Percentiles rank a stretch among this genome's conserved stretches.
phyloP scores from a whole-genome alignment of 768 basidiomycete species.

The Cyathus striatus region DNA sequence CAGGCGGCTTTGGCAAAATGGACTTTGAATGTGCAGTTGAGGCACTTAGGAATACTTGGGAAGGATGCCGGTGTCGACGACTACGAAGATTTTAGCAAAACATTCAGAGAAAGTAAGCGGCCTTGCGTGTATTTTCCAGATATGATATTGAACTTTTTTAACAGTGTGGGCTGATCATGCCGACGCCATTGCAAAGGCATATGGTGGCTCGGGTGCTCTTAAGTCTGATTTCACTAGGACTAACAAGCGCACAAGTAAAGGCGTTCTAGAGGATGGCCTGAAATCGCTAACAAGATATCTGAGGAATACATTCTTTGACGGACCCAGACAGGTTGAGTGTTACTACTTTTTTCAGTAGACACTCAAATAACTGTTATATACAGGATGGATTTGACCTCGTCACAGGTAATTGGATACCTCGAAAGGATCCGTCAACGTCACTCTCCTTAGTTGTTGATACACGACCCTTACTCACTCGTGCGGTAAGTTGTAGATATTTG shows the following conservation, averaged over 20 bases:
- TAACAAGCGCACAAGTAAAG: slow-evolving; percentile 80
- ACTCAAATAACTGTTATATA: slow-evolving; percentile 3
- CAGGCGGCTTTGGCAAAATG: slow-evolving; percentile 89
- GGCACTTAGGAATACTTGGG: slow-evolving; percentile 64
- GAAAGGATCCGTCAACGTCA: slow-evolving; percentile 63
- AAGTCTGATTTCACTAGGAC: slow-evolving; percentile 97
- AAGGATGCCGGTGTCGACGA: slow-evolving; percentile 74
- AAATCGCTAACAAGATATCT: slow-evolving; percentile 84
- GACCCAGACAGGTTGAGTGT: slow-evolving; percentile 69
- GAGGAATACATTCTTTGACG: slow-evolving; percentile 97
- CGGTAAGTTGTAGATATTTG: slow-evolving; percentile 46
- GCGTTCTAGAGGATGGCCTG: slow-evolving; percentile 77
- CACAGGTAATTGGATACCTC: slow-evolving; percentile 88
- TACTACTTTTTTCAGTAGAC: slow-evolving; percentile 1
- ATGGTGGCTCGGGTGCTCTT: slow-evolving; percentile 91
- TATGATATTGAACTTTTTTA: slow-evolving; percentile 3
- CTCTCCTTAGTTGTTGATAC: slow-evolving; percentile 71
- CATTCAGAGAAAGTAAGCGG: slow-evolving; percentile 83
- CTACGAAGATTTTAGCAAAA: slow-evolving; percentile 69
- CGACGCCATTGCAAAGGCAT: slow-evolving; percentile 83
- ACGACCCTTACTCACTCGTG: slow-evolving; percentile 78
- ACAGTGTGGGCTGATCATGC: slow-evolving; percentile 98
- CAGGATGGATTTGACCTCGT: slow-evolving; percentile 94
- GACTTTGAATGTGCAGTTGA: slow-evolving; percentile 76
- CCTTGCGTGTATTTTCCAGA: no score